Percentiles rank a stretch among this genome's conserved stretches.
Evolutionary conservation across 2,329 filamentous ascomycete species (phyloP).

Genomic region (Sclerotinia nivalis): DNA sequence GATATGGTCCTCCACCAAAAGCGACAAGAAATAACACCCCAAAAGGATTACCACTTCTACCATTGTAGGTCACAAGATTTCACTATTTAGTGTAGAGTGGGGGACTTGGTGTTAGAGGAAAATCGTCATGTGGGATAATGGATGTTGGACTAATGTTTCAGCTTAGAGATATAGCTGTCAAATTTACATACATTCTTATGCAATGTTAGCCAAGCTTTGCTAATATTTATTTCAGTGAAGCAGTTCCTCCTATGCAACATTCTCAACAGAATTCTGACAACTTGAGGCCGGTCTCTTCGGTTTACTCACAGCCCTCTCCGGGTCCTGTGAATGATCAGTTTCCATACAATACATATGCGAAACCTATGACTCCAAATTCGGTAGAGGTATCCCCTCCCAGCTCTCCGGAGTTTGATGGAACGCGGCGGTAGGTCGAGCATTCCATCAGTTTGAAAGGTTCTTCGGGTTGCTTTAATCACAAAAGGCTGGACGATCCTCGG

Average conservation of each 20-base stretch:
- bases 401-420: constrained; percentile 42
- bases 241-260: constrained; percentile 29
- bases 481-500: background rate
- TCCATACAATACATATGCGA: constrained; percentile 34
- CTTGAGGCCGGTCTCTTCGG: constrained; percentile 57
- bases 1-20: constrained; percentile 31
- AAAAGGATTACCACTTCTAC: constrained; percentile 28
- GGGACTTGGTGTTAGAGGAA: background rate
- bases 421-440: constrained; percentile 35
- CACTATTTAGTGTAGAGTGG: constrained; percentile 2
- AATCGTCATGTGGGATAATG: background rate
- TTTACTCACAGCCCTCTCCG: constrained; percentile 60
- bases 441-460: constrained; percentile 19
- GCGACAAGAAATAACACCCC: constrained; percentile 35
- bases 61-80: constrained; percentile 32
- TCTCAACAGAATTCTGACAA: constrained; percentile 33
- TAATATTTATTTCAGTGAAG: constrained; percentile 30
- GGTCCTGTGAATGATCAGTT: constrained; percentile 32
- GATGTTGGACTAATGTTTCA: constrained; percentile 26
- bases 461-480: background rate
- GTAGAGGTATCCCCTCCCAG: constrained; percentile 48
- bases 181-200: constrained; percentile 29
- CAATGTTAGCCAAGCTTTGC: constrained; percentile 22
- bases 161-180: constrained; percentile 27
- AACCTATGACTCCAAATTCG: constrained; percentile 38